Conservation (phyloP, 129 eudicot genomes). For the Flaveria brownii region DNA sequence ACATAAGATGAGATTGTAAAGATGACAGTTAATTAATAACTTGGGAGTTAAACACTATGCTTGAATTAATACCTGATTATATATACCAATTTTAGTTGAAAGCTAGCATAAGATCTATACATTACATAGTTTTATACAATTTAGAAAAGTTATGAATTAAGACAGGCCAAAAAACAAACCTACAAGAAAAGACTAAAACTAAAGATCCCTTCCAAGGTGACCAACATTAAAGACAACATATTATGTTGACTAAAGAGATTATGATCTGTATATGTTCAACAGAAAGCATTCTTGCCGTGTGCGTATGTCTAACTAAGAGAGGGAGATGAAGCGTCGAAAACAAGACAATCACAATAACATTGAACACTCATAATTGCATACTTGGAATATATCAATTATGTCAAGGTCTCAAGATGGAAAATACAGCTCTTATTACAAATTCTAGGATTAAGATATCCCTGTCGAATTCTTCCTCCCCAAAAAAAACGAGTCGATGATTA, state of each 20-base stretch:
- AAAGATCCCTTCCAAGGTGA: slow-evolving; percentile 20
- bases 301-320: not conserved
- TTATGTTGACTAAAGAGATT: not conserved
- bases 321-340: not conserved
- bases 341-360: not conserved
- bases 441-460: not conserved
- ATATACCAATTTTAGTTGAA: slow-evolving; percentile 19
- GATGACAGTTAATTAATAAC: slow-evolving; percentile 23
- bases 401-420: not conserved
- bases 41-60: slow-evolving; percentile 38
- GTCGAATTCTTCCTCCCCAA: not conserved
- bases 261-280: not conserved
- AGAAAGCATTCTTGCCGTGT: not conserved
- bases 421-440: not conserved
- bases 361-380: not conserved
- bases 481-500: not conserved
- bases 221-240: slow-evolving; percentile 1
- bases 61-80: slow-evolving; percentile 4
- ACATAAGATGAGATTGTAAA: slow-evolving; percentile 24
- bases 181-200: slow-evolving; percentile 12
- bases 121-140: slow-evolving; percentile 27
- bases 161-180: slow-evolving; percentile 16
- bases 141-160: slow-evolving; percentile 12
- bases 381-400: not conserved
- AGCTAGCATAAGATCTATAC: slow-evolving; percentile 3